Evolutionary conservation across 2,329 filamentous ascomycete species (phyloP).

Genomic region (Diplodia seriata): DNA sequence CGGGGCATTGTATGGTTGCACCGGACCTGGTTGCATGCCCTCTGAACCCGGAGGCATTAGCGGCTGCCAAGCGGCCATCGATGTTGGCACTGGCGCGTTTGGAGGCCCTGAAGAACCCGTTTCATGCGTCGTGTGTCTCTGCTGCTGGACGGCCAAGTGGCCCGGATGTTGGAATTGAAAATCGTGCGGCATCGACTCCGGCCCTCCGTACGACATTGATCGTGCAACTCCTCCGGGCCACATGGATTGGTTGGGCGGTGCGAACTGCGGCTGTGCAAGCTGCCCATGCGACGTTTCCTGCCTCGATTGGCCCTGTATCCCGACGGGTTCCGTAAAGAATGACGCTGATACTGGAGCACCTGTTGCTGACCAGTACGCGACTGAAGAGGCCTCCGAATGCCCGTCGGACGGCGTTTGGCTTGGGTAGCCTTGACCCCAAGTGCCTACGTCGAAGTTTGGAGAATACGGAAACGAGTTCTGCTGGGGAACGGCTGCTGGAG

Average conservation of each 20-base stretch:
- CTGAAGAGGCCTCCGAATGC: conserved; percentile 20
- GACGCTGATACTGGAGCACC: conserved; percentile 45
- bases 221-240: conserved; percentile 43
- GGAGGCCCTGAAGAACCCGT: conserved; percentile 2
- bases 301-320: conserved; percentile 44
- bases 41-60: conserved; percentile 6
- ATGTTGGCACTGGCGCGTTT: background rate
- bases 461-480: conserved; percentile 47
- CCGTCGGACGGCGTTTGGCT: conserved; percentile 28
- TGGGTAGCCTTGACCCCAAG: conserved; percentile 17
- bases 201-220: conserved; percentile 51
- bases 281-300: conserved; percentile 43
- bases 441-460: conserved; percentile 24
- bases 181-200: conserved; percentile 46
- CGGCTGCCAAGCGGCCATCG: conserved; percentile 25
- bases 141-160: conserved; percentile 11
- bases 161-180: conserved; percentile 35
- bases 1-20: conserved; percentile 22
- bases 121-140: conserved; percentile 17
- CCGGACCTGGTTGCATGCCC: conserved; percentile 24
- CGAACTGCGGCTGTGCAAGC: conserved; percentile 47
- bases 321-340: conserved; percentile 45
- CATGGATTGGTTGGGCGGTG: conserved; percentile 40
- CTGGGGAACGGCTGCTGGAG: conserved; percentile 41
- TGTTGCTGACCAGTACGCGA: conserved; percentile 38